Evolutionary conservation across 768 basidiomycete species (phyloP), one percentile per base, ranked within the genome.

Genomic region (Serpula lacrymans): DNA sequence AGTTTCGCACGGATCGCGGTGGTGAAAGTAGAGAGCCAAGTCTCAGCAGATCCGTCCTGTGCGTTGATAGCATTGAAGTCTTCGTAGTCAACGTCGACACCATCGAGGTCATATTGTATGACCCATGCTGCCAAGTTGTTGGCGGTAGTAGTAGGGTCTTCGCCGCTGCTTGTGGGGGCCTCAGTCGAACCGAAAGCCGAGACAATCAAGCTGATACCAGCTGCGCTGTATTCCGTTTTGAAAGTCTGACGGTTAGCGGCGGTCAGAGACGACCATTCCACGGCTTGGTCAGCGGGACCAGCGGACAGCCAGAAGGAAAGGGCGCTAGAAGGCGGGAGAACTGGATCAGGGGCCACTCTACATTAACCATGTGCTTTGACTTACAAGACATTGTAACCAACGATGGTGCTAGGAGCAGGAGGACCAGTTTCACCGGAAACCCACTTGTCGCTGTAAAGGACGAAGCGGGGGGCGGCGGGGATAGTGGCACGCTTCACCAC

Each of bases 61-160:
- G 63, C 65, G 41, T 80, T 64, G 43, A 83, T 71, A 0, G 82
- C 82, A 48, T 64, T 60, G 50, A 84, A 82, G 49, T 84, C 83
- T 65, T 81, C 84, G 51, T 85, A 87, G 57, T 87, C 84, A 25
- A 88, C 78, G 53, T 86, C 84, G 18, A 84, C 75, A 34, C 84
- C 84, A 49, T 86, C 84, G 13, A 87, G 61, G 34, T 66, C 59
- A 43, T 71, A 82, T 50, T 77, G 48, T 43, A 73, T 77, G 7
- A 86, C 84, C 67, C 71, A 88, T 10, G 71, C 71, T 0, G 84
- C 82, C 57, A 87, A 70, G 2, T 72, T 75, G 45, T 79, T 75
- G 1, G 85, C 85, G 12, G 77, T 75, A 6, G 64, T 62, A 6
- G 77, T 62, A 14, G 84, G 78, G 56, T 87, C 79, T n/a, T 74